phyloP scores from a whole-genome alignment of 345 rosid genomes.

The Linum trigynum region DNA sequence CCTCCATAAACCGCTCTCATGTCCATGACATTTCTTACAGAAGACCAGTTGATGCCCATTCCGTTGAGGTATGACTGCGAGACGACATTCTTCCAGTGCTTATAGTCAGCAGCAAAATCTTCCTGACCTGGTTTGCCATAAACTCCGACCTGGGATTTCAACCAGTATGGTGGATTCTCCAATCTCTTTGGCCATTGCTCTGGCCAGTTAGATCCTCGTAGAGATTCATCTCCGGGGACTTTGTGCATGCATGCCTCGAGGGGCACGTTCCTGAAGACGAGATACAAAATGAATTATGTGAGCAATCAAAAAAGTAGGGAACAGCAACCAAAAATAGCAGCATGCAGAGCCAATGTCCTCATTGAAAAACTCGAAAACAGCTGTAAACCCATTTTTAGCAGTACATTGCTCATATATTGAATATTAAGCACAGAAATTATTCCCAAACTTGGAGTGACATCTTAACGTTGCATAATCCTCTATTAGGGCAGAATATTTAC shows the following conservation, averaged over 20 bases:
- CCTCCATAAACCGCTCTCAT: slow-evolving; percentile 96
- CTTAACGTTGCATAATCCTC: too few relatives aligned
- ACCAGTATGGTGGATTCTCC: slow-evolving; percentile 65
- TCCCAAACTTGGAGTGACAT: too few relatives aligned
- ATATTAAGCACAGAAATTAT: too few relatives aligned
- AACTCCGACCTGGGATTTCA: slow-evolving; percentile 49
- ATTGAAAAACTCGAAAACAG: too few relatives aligned
- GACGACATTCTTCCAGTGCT: slow-evolving; percentile 59
- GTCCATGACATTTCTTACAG: slow-evolving; percentile 77
- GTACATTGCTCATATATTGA: too few relatives aligned
- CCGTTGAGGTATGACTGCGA: slow-evolving; percentile 46
- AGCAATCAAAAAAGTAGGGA: not conserved
- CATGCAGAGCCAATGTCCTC: not conserved
- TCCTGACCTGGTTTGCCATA: slow-evolving; percentile 60
- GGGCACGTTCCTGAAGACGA: slow-evolving; percentile 51
- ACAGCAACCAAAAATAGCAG: not conserved
- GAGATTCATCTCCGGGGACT: slow-evolving; percentile 40
- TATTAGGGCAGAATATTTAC: too few relatives aligned
- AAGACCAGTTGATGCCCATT: slow-evolving; percentile 58
- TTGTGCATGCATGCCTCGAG: slow-evolving; percentile 77
- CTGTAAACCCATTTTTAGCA: too few relatives aligned
- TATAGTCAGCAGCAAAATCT: slow-evolving; percentile 55
- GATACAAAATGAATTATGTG: not conserved
- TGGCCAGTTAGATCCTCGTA: slow-evolving; percentile 71
- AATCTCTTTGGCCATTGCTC: slow-evolving; percentile 58